Conservation (phyloP, 2,329 filamentous ascomycete genomes). For the Colletotrichum sp. region DNA sequence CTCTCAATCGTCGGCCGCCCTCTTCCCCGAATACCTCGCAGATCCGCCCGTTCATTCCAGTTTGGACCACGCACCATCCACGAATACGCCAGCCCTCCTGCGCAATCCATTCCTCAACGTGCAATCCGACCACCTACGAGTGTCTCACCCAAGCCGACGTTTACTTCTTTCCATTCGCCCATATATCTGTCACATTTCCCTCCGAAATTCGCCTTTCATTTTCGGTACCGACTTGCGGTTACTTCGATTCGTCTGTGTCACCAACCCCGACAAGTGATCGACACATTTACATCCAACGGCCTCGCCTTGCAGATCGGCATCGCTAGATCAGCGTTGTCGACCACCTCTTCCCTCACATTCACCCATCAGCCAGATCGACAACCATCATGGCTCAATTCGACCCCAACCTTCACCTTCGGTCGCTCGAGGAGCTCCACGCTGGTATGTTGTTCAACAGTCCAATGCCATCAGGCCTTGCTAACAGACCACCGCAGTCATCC, state of each 20-base stretch:
- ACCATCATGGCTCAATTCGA: constrained; percentile 16
- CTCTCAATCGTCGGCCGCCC: background rate
- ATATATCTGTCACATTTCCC: constrained; percentile 7
- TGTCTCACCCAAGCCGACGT: background rate
- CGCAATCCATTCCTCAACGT: constrained; percentile 12
- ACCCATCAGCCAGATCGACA: background rate
- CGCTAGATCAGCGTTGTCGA: constrained; percentile 7
- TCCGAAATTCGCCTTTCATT: background rate
- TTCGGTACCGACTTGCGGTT: background rate
- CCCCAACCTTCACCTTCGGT: constrained; percentile 20
- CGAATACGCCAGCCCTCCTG: background rate
- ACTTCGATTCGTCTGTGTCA: background rate
- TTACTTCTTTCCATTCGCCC: background rate
- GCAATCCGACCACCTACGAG: background rate
- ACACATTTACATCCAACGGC: background rate
- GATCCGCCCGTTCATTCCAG: constrained; percentile 8
- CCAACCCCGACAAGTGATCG: constrained; percentile 7
- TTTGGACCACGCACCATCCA: background rate
- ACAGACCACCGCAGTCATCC: constrained; percentile 27
- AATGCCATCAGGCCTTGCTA: background rate
- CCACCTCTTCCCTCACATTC: background rate
- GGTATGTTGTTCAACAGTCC: constrained; percentile 1
- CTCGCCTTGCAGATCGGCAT: constrained; percentile 11
- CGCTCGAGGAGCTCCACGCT: constrained; percentile 18
- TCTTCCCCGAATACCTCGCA: background rate